These are phyloP conservation scores for Candida sphagnicola DNA, from an alignment of 805 yeast genomes.

Conservation along the genomic window DNA sequence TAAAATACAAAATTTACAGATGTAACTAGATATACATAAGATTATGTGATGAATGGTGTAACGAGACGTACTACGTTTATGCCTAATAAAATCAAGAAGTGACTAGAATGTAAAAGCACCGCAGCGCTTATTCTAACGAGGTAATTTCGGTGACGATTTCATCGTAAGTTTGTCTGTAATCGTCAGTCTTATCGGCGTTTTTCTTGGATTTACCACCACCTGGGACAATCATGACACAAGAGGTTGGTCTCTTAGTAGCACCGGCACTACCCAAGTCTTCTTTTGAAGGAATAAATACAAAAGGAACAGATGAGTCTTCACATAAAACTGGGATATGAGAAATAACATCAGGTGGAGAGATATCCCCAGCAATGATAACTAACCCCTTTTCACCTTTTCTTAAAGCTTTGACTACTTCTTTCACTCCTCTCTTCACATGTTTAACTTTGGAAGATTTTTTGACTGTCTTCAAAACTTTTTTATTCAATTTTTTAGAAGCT, in stretches of 20 bases:
- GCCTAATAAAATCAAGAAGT: not conserved
- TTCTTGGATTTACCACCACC: slow-evolving; percentile 86
- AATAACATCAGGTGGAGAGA: slow-evolving; percentile 94
- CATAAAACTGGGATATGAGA: slow-evolving; percentile 97
- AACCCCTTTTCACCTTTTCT: slow-evolving; percentile 98
- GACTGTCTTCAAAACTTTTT: slow-evolving; percentile 90
- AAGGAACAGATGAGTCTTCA: slow-evolving; percentile 92
- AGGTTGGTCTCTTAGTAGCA: slow-evolving; percentile 98
- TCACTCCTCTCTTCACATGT: slow-evolving; percentile 97
- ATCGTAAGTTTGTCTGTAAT: slow-evolving; percentile 88
- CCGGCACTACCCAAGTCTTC: slow-evolving; percentile 99
- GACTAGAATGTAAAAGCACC: too few relatives aligned
- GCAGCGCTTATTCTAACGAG: slow-evolving; percentile 25
- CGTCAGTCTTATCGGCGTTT: slow-evolving; percentile 65
- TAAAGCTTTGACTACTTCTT: slow-evolving; percentile 96
- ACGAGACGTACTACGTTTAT: not conserved
- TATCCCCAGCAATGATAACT: slow-evolving; percentile 96
- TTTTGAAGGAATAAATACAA: slow-evolving; percentile 90
- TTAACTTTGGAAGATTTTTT: slow-evolving; percentile 98
- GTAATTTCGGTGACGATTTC: slow-evolving; percentile 91
- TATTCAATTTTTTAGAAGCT: slow-evolving; percentile 93
- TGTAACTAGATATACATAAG: not conserved
- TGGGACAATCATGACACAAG: slow-evolving; percentile 95
- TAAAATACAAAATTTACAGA: not conserved
- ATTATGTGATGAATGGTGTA: not conserved